These are phyloP conservation scores for Beauveria pseudobassiana DNA, from an alignment of 2,329 filamentous ascomycete genomes.

Conservation along the genomic window DNA sequence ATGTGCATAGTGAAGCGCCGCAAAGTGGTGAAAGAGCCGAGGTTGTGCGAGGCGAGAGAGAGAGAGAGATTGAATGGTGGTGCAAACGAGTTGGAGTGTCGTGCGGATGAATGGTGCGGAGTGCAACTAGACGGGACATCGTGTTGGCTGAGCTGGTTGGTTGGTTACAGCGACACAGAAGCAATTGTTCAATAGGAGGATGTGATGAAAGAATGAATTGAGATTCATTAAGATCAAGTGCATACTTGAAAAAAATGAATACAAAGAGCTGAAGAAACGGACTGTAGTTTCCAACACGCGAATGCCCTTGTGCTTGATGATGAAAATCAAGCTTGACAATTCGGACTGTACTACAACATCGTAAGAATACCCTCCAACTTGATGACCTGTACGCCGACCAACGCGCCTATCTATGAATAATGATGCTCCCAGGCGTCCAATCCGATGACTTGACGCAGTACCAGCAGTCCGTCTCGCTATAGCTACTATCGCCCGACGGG, in stretches of 20 bases:
- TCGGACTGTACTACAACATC: not conserved
- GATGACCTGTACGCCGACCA: not conserved
- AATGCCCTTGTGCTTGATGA: too few species aligned
- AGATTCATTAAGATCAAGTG: too few species aligned
- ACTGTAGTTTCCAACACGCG: too few species aligned
- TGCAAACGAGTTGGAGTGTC: not conserved
- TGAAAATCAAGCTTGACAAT: too few species aligned
- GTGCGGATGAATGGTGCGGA: not conserved
- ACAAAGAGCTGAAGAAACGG: not conserved
- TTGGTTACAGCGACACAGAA: not conserved
- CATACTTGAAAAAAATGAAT: not conserved
- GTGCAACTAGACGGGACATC: not conserved
- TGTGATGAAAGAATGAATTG: too few species aligned
- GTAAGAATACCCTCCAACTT: not conserved
- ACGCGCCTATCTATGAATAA: slow-evolving; percentile 3
- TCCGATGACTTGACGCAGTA: slow-evolving; percentile 10
- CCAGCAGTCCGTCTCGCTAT: slow-evolving; percentile 10
- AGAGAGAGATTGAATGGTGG: not conserved
- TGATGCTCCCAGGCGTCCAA: slow-evolving; percentile 8
- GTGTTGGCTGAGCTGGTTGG: not conserved
- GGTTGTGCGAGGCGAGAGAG: too few species aligned
- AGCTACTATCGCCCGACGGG: not conserved
- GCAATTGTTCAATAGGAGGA: too few species aligned
- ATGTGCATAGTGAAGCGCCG: too few species aligned
- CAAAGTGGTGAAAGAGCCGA: too few species aligned